Evolutionary conservation across 257 asterid genomes (phyloP).

Genomic region (Scutellaria galericulata): DNA sequence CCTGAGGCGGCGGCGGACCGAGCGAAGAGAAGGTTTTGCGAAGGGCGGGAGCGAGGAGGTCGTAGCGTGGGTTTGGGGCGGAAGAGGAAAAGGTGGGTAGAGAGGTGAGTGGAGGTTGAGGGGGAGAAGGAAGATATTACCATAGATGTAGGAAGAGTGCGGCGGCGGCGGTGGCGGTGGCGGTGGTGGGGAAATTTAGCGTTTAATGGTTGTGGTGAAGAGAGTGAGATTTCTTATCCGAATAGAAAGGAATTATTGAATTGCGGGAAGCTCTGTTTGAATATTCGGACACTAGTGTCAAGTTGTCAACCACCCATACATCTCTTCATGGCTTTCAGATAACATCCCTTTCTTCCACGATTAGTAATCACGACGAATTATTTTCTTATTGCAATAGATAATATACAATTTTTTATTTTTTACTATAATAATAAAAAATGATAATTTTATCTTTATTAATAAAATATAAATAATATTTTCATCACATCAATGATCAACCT

Average conservation of each 20-base stretch:
- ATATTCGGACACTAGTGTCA: neutral
- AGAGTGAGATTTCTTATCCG: conserved; percentile 34
- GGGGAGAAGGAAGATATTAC: conserved; percentile 48
- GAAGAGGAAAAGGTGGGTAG: conserved; percentile 39
- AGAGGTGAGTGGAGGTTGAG: conserved; percentile 37
- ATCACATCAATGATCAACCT: no score
- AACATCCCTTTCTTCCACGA: no score
- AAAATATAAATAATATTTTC: no score
- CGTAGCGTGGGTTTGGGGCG: conserved; percentile 38
- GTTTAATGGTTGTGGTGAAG: conserved; percentile 33
- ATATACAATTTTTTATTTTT: no score
- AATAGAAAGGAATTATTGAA: conserved; percentile 29
- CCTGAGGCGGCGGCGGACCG: conserved; percentile 34
- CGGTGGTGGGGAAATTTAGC: conserved; percentile 22
- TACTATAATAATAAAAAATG: no score
- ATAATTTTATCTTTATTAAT: no score
- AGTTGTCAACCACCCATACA: conserved; percentile 9
- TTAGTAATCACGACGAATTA: no score
- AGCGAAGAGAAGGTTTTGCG: conserved; percentile 22
- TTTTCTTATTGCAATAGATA: no score
- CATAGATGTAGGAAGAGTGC: conserved; percentile 40
- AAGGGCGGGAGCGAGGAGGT: conserved; percentile 27
- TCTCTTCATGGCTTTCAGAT: no score
- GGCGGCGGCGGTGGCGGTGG: conserved; percentile 23
- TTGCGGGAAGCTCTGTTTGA: conserved; percentile 32